phyloP scores from a whole-genome alignment of 306 rosid genomes.

The Fagus crenata region DNA sequence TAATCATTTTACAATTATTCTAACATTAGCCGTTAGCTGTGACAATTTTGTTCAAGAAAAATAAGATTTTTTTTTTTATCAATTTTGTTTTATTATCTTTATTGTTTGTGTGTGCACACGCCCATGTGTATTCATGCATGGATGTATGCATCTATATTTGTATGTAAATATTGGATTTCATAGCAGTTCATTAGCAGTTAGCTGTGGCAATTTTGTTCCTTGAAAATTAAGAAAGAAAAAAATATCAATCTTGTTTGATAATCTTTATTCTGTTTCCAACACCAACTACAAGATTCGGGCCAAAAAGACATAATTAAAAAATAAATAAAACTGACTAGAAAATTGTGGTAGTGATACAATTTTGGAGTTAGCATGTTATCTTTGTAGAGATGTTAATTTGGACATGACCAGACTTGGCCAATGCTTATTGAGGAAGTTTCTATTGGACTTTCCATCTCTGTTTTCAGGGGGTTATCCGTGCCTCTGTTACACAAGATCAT shows the following conservation, averaged over 20 bases:
- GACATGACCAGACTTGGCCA: neutral
- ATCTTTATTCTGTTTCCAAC: slow-evolving; percentile 2
- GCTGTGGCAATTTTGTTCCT: neutral
- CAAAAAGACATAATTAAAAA: neutral
- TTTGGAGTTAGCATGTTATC: neutral
- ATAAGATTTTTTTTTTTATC: too few relatives aligned
- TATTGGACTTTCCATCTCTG: slow-evolving; percentile 1
- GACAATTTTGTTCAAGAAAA: too few relatives aligned
- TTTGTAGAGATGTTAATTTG: neutral
- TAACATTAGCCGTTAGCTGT: too few relatives aligned
- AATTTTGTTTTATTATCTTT: too few relatives aligned
- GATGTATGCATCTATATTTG: too few relatives aligned
- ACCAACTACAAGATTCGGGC: neutral
- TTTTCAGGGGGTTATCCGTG: slow-evolving; percentile 76
- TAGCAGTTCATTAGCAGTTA: neutral
- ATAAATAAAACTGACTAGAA: neutral
- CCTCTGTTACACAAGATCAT: slow-evolving; percentile 75
- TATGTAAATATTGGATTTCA: too few relatives aligned
- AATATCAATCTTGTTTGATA: neutral
- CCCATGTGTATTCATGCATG: too few relatives aligned
- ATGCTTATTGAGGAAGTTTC: neutral
- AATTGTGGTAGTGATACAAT: neutral
- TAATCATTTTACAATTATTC: too few relatives aligned
- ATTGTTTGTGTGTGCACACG: too few relatives aligned
- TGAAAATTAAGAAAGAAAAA: too few relatives aligned